Percentiles rank a stretch among this genome's conserved stretches.
Evolutionary conservation across 805 yeast genomes (phyloP).

Genomic region (Candida oleophila): DNA sequence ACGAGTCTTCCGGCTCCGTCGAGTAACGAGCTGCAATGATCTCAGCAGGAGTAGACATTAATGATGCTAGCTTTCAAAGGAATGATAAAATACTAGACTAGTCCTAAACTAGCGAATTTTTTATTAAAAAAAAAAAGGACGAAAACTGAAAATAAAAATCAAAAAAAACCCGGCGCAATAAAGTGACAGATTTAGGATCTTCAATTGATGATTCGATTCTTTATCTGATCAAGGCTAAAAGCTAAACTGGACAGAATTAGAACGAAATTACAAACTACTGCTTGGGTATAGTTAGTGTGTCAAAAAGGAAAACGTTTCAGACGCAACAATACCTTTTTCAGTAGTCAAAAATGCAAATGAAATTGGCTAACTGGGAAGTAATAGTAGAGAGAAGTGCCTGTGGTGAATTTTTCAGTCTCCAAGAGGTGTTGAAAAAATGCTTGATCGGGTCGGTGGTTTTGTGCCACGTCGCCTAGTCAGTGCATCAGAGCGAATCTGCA

Average conservation of each 20-base stretch:
- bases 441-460: background rate
- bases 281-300: too few relatives aligned
- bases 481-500: too few relatives aligned
- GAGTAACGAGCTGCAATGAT: constrained; percentile 45
- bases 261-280: too few relatives aligned
- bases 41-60: constrained; percentile 48
- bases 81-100: background rate
- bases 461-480: constrained; percentile 5
- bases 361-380: background rate
- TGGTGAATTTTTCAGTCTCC: too few relatives aligned
- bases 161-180: background rate
- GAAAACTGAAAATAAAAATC: background rate
- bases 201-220: background rate
- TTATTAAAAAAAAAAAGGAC: too few relatives aligned
- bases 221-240: too few relatives aligned
- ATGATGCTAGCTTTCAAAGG: constrained; percentile 2
- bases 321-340: background rate
- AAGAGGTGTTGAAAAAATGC: constrained; percentile 2
- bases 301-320: too few relatives aligned
- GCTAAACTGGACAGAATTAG: too few relatives aligned
- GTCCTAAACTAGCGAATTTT: too few relatives aligned
- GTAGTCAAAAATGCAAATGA: background rate
- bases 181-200: constrained; percentile 4
- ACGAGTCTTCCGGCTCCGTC: constrained; percentile 21
- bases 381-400: too few relatives aligned